These are phyloP conservation scores for Uncinocarpus reesii DNA, from an alignment of 2,329 filamentous ascomycete species.

Conservation along the genomic window DNA sequence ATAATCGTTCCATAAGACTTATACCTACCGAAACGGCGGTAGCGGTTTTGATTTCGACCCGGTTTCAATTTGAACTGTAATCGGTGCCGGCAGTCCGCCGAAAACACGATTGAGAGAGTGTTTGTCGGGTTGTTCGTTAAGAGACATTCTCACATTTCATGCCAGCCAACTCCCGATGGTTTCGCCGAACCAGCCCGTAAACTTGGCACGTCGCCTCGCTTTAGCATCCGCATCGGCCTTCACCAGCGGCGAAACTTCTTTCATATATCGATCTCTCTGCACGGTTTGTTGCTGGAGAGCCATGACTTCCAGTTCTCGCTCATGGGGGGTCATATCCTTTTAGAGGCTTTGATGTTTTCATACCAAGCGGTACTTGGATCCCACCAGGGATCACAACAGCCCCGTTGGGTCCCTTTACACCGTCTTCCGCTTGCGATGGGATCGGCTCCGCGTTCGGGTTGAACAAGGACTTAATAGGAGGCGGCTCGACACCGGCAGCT, in stretches of 20 bases:
- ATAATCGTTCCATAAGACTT: too few species aligned
- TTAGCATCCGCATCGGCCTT: constrained; percentile 31
- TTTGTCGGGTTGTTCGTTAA: too few species aligned
- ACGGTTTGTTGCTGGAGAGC: constrained; percentile 31
- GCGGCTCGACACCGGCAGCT: constrained; percentile 34
- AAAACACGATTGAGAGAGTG: too few species aligned
- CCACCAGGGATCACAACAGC: constrained; percentile 30
- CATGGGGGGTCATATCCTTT: constrained; percentile 37
- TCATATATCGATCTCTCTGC: constrained; percentile 29
- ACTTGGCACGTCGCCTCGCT: constrained; percentile 31
- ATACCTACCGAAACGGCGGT: too few species aligned
- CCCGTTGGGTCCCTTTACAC: constrained; percentile 11
- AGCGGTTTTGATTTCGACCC: not conserved
- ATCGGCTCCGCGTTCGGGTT: constrained; percentile 25
- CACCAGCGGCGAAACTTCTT: constrained; percentile 30
- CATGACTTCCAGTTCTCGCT: constrained; percentile 37
- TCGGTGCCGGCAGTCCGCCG: too few species aligned
- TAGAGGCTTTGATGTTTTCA: constrained; percentile 31
- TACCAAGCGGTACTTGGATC: constrained; percentile 27
- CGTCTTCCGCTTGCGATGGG: constrained; percentile 1
- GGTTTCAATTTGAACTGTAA: not conserved
- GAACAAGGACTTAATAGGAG: constrained; percentile 38
- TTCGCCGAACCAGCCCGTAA: constrained; percentile 36
- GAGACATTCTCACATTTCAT: constrained; percentile 17
- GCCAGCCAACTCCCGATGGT: constrained; percentile 35